These are phyloP conservation scores for Jacaranda mimosifolia DNA, from an alignment of 257 asterid genomes.

Conservation along the genomic window DNA sequence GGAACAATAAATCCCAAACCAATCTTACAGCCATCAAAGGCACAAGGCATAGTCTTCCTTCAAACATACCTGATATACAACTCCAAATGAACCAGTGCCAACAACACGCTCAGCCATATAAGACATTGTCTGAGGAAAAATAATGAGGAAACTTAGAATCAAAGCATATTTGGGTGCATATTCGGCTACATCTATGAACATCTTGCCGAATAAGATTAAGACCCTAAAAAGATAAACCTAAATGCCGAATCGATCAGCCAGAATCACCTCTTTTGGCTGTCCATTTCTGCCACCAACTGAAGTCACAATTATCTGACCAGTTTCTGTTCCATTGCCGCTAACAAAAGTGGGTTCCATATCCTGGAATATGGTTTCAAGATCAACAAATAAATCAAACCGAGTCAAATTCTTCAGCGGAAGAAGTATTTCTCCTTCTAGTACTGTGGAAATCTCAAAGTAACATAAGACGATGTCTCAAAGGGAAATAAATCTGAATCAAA, in stretches of 20 bases:
- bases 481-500: slow-evolving; percentile 31
- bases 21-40: background rate
- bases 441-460: background rate
- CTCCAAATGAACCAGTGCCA: slow-evolving; percentile 75
- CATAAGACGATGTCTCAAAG: background rate
- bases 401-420: background rate
- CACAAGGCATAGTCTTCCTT: background rate
- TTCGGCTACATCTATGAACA: background rate
- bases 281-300: slow-evolving; percentile 74
- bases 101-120: slow-evolving; percentile 74
- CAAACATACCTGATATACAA: slow-evolving; percentile 82
- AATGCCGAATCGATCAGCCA: background rate
- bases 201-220: background rate
- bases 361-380: slow-evolving; percentile 42
- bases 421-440: background rate
- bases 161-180: background rate
- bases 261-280: slow-evolving; percentile 74
- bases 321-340: slow-evolving; percentile 81
- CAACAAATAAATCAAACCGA: slow-evolving; percentile 15
- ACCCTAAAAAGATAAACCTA: background rate
- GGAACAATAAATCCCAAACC: background rate
- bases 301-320: slow-evolving; percentile 89
- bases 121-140: slow-evolving; percentile 71
- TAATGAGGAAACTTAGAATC: slow-evolving; percentile 5
- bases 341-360: slow-evolving; percentile 77